Percentiles rank a stretch among this genome's conserved stretches.
These are phyloP conservation scores for Sclerotinia trifoliorum DNA, from an alignment of 2,329 filamentous ascomycete species.

Conservation along the genomic window DNA sequence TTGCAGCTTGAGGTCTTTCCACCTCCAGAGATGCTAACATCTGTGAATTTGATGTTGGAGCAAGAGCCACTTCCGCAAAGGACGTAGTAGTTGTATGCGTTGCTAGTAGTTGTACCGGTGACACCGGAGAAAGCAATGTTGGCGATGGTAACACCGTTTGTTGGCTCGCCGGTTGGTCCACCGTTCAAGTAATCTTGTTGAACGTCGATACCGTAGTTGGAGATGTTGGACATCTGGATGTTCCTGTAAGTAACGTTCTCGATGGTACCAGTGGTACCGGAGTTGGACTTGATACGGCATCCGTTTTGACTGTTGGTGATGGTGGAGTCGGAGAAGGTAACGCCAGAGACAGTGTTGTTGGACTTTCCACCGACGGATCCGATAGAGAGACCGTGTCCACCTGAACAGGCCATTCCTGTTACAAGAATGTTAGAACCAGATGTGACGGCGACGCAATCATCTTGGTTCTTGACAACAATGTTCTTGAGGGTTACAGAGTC, in stretches of 20 bases:
- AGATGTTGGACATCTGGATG: conserved; percentile 51
- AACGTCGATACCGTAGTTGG: conserved; percentile 49
- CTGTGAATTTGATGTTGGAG: conserved; percentile 35
- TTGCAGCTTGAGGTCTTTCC: background rate
- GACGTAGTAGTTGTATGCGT: conserved; percentile 48
- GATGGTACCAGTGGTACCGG: conserved; percentile 43
- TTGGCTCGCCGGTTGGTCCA: conserved; percentile 31
- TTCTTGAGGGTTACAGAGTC: conserved; percentile 50
- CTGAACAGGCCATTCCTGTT: conserved; percentile 34
- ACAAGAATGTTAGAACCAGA: conserved; percentile 46
- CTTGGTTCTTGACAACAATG: conserved; percentile 55
- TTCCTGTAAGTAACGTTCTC: conserved; percentile 52
- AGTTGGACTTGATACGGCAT: conserved; percentile 42
- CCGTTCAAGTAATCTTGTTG: conserved; percentile 53
- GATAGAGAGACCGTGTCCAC: conserved; percentile 52
- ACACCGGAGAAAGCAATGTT: conserved; percentile 47
- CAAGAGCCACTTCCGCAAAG: conserved; percentile 53
- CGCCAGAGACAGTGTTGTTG: conserved; percentile 53
- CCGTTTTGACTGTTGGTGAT: conserved; percentile 54
- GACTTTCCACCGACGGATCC: conserved; percentile 55
- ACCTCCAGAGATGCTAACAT: conserved; percentile 12
- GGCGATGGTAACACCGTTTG: conserved; percentile 50
- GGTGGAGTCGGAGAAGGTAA: conserved; percentile 50
- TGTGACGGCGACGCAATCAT: conserved; percentile 60
- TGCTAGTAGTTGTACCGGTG: conserved; percentile 43